Conservation (phyloP, 345 rosid species). For the Corchorus capsularis region DNA sequence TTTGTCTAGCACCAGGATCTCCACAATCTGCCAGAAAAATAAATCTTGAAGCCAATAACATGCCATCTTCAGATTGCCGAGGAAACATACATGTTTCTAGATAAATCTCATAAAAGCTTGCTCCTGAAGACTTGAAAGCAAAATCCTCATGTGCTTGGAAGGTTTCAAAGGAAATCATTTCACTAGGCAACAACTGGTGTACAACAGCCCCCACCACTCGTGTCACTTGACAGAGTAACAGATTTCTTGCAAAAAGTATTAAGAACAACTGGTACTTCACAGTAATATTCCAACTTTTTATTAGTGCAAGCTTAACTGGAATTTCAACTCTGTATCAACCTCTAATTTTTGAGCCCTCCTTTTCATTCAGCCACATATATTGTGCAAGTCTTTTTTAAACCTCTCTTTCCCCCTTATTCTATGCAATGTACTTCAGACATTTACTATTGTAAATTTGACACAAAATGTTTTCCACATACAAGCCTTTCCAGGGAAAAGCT, state of each 20-base stretch:
- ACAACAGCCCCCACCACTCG: slow-evolving; percentile 34
- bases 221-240: slow-evolving; percentile 29
- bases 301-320: slow-evolving; percentile 29
- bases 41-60: slow-evolving; percentile 2
- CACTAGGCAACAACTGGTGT: slow-evolving; percentile 22
- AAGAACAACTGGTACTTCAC: slow-evolving; percentile 18
- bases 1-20: slow-evolving; percentile 7
- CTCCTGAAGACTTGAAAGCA: slow-evolving; percentile 35
- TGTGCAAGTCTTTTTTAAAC: slow-evolving; percentile 24
- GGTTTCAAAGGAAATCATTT: slow-evolving; percentile 32
- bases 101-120: slow-evolving; percentile 20
- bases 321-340: slow-evolving; percentile 19
- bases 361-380: slow-evolving; percentile 28
- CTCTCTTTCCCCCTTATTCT: slow-evolving; percentile 17
- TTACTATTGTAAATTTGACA: slow-evolving; percentile 12
- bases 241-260: slow-evolving; percentile 30
- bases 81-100: slow-evolving; percentile 21
- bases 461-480: slow-evolving; percentile 20
- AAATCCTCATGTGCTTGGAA: slow-evolving; percentile 32
- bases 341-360: slow-evolving; percentile 27
- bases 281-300: slow-evolving; percentile 17
- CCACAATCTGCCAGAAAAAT: slow-evolving; percentile 13
- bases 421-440: slow-evolving; percentile 11
- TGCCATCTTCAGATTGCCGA: background rate
- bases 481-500: slow-evolving; percentile 15